Base-by-base conservation (phyloP, 2,329 filamentous ascomycete genomes). In the Bipolaris oryzae region DNA sequence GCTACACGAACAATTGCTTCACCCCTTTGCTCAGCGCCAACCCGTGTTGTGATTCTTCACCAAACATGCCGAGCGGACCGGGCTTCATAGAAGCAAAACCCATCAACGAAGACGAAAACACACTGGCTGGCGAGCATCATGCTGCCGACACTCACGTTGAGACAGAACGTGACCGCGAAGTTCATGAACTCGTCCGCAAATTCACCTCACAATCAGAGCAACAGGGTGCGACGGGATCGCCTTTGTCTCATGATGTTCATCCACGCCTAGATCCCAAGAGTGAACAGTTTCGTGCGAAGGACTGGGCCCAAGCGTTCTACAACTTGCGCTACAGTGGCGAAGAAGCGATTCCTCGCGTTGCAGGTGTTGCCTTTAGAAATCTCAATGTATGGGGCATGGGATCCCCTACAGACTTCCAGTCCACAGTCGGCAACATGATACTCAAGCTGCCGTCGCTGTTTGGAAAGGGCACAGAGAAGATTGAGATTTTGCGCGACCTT, bases 371-470 rank as follows among this genome's bases (percentile, higher is more conserved):
- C 1, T 90, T 87, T 74, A 83, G 83, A 57, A 80, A 88, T 47
- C 80, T 91, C 42, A 84, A 83, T 53, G 87, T 91, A 0, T 86
- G 81, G 13, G 89, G 89, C 0, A 85, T 84, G 0, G 88, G 88
- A 0, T 81, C 83, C 1, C 86, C 87, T 0, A 74, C 91, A 16
- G 86, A 90, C 59, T 80, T 90, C 1, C 89, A 92, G 67, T 80
- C 86, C 50, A 90, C 85, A 3, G 86, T 92, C 1, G 84, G 80
- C 1, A 87, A 86, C 1, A 75, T 84, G 3, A 69, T 90, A n/a
- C 72, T 83, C 53, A 80, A 84, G 1, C 86, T 87, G 0, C 76
- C 89, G n/a, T 79, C 84, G 1, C 68, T 85, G 0, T 70, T 76
- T 23, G 69, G 70, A n/a, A 78, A 77, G 35, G 76, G 79, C 5